phyloP scores from a whole-genome alignment of 495 filamentous ascomycete genomes.

The Pseudomonodictys pantanalensis region DNA sequence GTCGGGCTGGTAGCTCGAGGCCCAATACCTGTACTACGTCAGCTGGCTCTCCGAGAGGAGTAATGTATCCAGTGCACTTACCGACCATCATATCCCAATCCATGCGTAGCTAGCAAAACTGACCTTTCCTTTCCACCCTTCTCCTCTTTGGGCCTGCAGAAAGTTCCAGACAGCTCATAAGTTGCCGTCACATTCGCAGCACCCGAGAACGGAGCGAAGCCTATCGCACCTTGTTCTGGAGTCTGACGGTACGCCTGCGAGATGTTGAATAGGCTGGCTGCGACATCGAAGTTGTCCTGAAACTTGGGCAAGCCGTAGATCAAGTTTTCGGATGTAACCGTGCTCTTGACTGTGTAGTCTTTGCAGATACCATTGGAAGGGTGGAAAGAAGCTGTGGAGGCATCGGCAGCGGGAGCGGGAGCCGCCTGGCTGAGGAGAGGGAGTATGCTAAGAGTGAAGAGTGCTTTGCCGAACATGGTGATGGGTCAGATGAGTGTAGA shows the following conservation, averaged over 20 bases:
- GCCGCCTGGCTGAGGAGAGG: too few relatives aligned
- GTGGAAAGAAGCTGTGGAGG: neutral
- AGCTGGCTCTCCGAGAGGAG: neutral
- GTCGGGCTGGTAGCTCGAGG: constrained; percentile 12
- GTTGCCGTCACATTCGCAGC: constrained; percentile 14
- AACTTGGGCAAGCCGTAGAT: constrained; percentile 9
- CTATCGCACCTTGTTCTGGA: neutral
- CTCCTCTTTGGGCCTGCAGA: constrained; percentile 21
- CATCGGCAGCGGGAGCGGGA: too few relatives aligned
- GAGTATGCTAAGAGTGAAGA: too few relatives aligned
- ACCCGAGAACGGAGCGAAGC: constrained; percentile 13
- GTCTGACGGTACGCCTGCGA: neutral
- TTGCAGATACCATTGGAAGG: constrained; percentile 25
- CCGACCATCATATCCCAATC: constrained; percentile 28
- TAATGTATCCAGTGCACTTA: neutral
- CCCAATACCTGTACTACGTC: constrained; percentile 29
- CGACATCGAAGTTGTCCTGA: constrained; percentile 28
- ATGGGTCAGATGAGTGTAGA: too few relatives aligned
- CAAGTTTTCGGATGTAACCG: constrained; percentile 5
- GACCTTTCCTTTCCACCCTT: constrained; percentile 23
- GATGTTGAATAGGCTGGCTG: constrained; percentile 8
- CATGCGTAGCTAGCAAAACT: constrained; percentile 30
- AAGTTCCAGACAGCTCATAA: constrained; percentile 19
- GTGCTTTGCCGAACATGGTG: too few relatives aligned
- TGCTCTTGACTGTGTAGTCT: constrained; percentile 16